phyloP scores from a whole-genome alignment of 2,329 filamentous ascomycete genomes.

The Xylariales sp. region DNA sequence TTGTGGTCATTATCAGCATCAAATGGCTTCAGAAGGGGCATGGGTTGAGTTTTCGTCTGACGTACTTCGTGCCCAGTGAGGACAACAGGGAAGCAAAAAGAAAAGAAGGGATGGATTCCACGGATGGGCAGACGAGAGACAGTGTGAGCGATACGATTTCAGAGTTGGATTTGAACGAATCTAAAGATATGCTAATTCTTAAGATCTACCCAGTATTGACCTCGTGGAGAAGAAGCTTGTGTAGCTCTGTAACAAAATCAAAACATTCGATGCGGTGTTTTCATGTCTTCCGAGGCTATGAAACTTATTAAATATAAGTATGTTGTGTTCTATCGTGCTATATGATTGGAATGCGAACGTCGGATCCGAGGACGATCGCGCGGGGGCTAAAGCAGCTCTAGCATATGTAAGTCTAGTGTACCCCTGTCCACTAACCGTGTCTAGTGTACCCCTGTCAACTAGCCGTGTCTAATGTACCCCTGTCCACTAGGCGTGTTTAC shows the following conservation, averaged over 20 bases:
- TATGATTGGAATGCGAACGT: background rate
- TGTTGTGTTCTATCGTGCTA: background rate
- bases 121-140: background rate
- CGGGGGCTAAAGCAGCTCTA: background rate
- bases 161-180: background rate
- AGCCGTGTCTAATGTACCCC: too few relatives aligned
- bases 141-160: background rate
- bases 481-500: too few relatives aligned
- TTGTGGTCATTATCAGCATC: too few relatives aligned
- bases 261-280: background rate
- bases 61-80: too few relatives aligned
- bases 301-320: background rate
- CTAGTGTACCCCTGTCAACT: too few relatives aligned
- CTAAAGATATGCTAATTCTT: background rate
- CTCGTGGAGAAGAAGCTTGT: constrained; percentile 1
- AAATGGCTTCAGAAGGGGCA: too few relatives aligned
- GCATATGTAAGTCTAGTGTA: background rate
- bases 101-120: background rate
- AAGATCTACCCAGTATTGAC: background rate
- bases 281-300: background rate
- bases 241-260: background rate
- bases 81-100: too few relatives aligned
- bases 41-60: too few relatives aligned
- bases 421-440: too few relatives aligned
- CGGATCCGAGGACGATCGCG: background rate